A percentile compares a stretch with the other conserved stretches of the same genome.
These are phyloP conservation scores for Cryptococcus sp. DNA, from an alignment of 1,284 basidiomycete species.

Conservation along the genomic window DNA sequence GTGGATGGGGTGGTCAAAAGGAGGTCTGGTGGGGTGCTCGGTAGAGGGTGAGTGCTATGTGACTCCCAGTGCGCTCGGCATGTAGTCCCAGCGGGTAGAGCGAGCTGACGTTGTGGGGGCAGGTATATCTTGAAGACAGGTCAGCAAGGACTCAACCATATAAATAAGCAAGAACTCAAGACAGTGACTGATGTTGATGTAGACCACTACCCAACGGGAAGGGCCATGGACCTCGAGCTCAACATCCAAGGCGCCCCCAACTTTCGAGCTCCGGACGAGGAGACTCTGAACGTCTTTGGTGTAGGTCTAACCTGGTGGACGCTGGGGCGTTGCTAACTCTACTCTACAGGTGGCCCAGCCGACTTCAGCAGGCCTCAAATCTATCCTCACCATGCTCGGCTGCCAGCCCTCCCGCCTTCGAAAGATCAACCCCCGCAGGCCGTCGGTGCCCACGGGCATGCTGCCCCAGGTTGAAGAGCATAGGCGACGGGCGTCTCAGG, in stretches of 20 bases:
- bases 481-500: not conserved
- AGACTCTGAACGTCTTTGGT: conserved; percentile 82
- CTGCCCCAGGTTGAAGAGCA: not conserved
- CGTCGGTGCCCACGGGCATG: conserved; percentile 5
- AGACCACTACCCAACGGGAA: conserved; percentile 80
- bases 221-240: conserved; percentile 85
- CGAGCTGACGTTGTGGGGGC: not conserved
- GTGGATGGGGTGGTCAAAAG: conserved; percentile 72
- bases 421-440: conserved; percentile 8
- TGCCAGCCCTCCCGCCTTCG: conserved; percentile 60
- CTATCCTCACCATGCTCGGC: conserved; percentile 81
- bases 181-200: conserved; percentile 7
- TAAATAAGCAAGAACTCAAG: conserved; percentile 2
- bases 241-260: conserved; percentile 90
- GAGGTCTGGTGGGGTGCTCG: conserved; percentile 79
- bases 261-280: conserved; percentile 76
- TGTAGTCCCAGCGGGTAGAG: not conserved
- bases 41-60: conserved; percentile 56
- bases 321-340: not conserved
- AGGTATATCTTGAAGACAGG: conserved; percentile 83
- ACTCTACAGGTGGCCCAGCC: conserved; percentile 69
- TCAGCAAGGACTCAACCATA: conserved; percentile 20
- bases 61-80: not conserved
- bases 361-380: conserved; percentile 84
- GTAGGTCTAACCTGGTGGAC: conserved; percentile 37